Evolutionary conservation across 768 basidiomycete genomes (phyloP).

Genomic region (Rubroboletus pulcherrimus): DNA sequence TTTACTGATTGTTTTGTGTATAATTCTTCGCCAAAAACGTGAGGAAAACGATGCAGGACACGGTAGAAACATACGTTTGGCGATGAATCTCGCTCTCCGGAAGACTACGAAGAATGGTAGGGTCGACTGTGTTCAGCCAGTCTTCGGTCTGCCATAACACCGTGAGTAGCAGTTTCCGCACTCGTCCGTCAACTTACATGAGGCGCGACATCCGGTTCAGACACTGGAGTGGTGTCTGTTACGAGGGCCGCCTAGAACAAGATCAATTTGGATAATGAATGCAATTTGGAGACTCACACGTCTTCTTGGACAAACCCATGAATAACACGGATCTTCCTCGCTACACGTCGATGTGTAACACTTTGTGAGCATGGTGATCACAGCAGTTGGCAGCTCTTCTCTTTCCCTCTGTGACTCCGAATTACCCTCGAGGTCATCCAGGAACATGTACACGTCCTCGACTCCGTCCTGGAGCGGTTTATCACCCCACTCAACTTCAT

Average conservation of each 20-base stretch:
- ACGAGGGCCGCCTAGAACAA: constrained; percentile 22
- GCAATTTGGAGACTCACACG: constrained; percentile 40
- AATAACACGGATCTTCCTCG: constrained; percentile 78
- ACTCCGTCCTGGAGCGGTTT: constrained; percentile 79
- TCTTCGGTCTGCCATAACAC: constrained; percentile 34
- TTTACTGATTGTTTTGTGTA: constrained; percentile 82
- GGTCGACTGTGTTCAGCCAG: constrained; percentile 53
- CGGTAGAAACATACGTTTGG: constrained; percentile 50
- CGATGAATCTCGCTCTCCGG: constrained; percentile 76
- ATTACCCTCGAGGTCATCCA: constrained; percentile 71
- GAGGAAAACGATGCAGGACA: neutral
- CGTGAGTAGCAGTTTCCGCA: neutral
- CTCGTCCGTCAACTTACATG: constrained; percentile 35
- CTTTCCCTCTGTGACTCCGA: constrained; percentile 58
- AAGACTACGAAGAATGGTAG: constrained; percentile 48
- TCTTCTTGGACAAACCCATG: constrained; percentile 68
- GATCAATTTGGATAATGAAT: constrained; percentile 7
- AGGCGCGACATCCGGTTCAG: constrained; percentile 27
- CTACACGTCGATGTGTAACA: constrained; percentile 89
- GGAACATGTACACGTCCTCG: constrained; percentile 91
- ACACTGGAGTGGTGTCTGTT: constrained; percentile 16
- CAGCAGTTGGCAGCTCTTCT: constrained; percentile 81
- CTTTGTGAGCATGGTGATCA: constrained; percentile 83
- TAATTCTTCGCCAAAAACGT: constrained; percentile 42
- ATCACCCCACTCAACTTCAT: constrained; percentile 94